Conservation (phyloP, 2,329 filamentous ascomycete genomes). For the Fusarium sulawesiense region DNA sequence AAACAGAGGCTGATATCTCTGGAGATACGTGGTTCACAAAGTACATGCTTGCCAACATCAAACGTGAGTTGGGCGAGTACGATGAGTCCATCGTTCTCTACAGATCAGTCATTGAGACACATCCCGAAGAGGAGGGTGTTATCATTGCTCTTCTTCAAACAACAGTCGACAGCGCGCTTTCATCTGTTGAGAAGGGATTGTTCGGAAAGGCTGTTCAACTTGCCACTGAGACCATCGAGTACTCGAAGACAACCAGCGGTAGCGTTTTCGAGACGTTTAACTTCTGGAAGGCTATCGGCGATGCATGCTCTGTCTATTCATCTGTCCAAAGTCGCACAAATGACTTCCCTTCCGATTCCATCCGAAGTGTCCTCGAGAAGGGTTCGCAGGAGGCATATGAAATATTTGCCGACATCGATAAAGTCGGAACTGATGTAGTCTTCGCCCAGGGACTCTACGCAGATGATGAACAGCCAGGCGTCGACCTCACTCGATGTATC, state of each 20-base stretch:
- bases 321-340: conserved; percentile 75
- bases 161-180: conserved; percentile 82
- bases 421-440: conserved; percentile 60
- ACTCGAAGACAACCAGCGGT: conserved; percentile 71
- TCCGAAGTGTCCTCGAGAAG: conserved; percentile 69
- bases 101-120: conserved; percentile 73
- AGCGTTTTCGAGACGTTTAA: conserved; percentile 82
- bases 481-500: conserved; percentile 69
- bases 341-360: conserved; percentile 69
- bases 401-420: conserved; percentile 76
- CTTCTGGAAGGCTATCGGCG: conserved; percentile 91
- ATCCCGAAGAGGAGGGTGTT: conserved; percentile 84
- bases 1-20: conserved; percentile 59
- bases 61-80: conserved; percentile 89
- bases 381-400: conserved; percentile 67
- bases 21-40: conserved; percentile 93
- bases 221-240: conserved; percentile 74
- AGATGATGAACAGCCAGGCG: conserved; percentile 60
- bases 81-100: conserved; percentile 85
- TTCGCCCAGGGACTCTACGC: conserved; percentile 58
- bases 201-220: conserved; percentile 85
- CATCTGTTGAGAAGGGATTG: conserved; percentile 81
- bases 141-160: conserved; percentile 89
- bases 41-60: conserved; percentile 96
- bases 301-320: conserved; percentile 87